Evolutionary conservation across 495 filamentous ascomycete genomes (phyloP), one percentile per base, ranked within the genome.

Genomic region (Platismatia glauca): DNA sequence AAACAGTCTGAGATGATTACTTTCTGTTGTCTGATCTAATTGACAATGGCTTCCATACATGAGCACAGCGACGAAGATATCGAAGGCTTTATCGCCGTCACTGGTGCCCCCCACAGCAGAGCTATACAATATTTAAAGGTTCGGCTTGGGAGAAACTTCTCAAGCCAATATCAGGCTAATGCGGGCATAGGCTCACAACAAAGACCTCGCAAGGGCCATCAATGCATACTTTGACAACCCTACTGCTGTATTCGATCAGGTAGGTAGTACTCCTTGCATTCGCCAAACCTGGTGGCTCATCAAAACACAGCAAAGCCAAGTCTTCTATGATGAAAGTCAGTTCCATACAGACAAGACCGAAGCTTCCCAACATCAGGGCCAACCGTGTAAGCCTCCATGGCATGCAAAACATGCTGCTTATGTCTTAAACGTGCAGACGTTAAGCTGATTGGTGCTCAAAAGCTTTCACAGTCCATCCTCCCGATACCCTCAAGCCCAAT

Each of bases 171-270:
- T 39, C 24, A 18, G 35, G 18, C 66, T 64, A 60, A 70, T 64
- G 24, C 18, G 4, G 29, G 3, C 13, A 18, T 63, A 82, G 79
- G 78, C 76, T n/a, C 73, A 81, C 63, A 72, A 78, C 50, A 72
- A 77, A 43, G 73, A 82, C 61, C 71, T 74, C 0, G 71, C 77
- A 43, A 80, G 78, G 70, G 79, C 80, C 11, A 76, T 81, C 62
- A 81, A 82, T 67, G 79, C 78, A 11, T 82, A 76, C 62, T 78
- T 78, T 35, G 79, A 82, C 69, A 76, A 81, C 61, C 77, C 77
- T 9, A 72, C 71, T n/a, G 74, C 73, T 24, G 77, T 73, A 72
- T 76, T 67, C 69, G 38, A 58, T 24, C 61, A 48, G 33, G 64
- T 61, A 31, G 59, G 34, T 33, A 16, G 34, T 35, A 27, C n/a